Base-by-base conservation (phyloP, 139 green algal genomes). In the Choricystis sp. region DNA sequence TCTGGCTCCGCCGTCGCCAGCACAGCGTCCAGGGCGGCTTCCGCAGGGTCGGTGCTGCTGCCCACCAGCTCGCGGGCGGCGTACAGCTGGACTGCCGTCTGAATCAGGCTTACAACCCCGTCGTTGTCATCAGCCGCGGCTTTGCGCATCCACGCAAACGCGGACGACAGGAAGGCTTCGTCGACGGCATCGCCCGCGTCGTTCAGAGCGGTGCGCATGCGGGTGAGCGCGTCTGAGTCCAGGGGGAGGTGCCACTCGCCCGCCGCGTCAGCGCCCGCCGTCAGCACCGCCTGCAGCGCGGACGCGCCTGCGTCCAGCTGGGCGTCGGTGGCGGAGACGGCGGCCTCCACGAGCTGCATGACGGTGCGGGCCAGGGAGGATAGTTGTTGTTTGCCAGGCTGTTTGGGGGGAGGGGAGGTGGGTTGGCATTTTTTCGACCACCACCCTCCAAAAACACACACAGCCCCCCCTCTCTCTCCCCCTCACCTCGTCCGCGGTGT, bases 201-300 rank as follows among this genome's bases (percentile, higher is more conserved):
- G 29, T 78, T 69, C 55, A 78, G 57, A 3, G 26, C 26, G 1
- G 29, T 62, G 24, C 60, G 56, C 77, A 90, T 81, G 19, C 70
- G 57, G 26, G 67, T 30, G 20, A 89, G 60, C 73, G 86, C 70
- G 3, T 86, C 59, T 2, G 65, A 19, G 0, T 74, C 65, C 9
- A 97, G 74, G 3, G 90, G 90, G 67, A 95, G 60, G 62, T 88
- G 74, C 86, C 90, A 97, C 72, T 96, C 80, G 1, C 89, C 87
- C 20, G 72, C 74, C 9, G 81, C 81, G 66, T 95, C 78, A 20
- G 86, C 86, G 24, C 78, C 87, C n/a, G 87, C 77, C 25, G 64
- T 74, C 26, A 96, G 59, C 23, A 96, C 85, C 23, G 81, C 67
- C 74, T 92, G 77, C 59, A 88, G 72, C 23, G 89, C 61, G 23